Evolutionary conservation across 768 basidiomycete species (phyloP), one percentile per base, ranked within the genome.

Genomic region (Leccinum rimulosum): DNA sequence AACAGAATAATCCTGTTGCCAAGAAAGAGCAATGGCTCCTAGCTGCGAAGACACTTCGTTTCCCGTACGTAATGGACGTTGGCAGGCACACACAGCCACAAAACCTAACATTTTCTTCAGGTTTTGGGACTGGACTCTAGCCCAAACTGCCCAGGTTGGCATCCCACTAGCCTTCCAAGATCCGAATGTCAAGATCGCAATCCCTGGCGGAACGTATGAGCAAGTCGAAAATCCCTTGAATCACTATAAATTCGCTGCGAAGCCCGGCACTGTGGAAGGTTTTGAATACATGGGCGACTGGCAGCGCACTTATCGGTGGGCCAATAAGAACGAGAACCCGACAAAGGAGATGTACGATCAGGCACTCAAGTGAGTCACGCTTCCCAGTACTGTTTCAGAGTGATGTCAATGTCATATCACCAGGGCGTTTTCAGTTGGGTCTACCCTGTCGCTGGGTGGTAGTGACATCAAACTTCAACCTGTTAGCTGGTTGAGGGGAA

Each of bases 251-350:
- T 64, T 7, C 22, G 12, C 59, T 19, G 2, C 1, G 27, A 47
- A 30, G 8, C 64, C 64, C 11, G 64, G 64, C 19, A 2, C 0
- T 14, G 25, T 31, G 4, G 0, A 1, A 12, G 53, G 40, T 15
- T 17, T 48, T n/a, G 19, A 35, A 36, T 64, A 64, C 25, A 57
- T 66, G 56, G 36, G 3, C 27, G 6, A 30, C 8, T 64, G 64
- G 64, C 3, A 19, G 0, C 55, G 64, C 27, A 67, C 66, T 17
- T 67, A 55, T 31, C 63, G 66, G 10, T 67, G 66, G 66, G 60
- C 14, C 11, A 10, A 62, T 22, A 0, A 31, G 1, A 3, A 27
- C 17, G 22, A 22, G 12, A 4, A 58, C 1, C 66, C 63, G 5
- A 47, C 56, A 6, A 3, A 27, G 36, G 66, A 67, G 15, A 12